These are phyloP conservation scores for Vigna radiata DNA, from an alignment of 306 rosid species.

Conservation along the genomic window DNA sequence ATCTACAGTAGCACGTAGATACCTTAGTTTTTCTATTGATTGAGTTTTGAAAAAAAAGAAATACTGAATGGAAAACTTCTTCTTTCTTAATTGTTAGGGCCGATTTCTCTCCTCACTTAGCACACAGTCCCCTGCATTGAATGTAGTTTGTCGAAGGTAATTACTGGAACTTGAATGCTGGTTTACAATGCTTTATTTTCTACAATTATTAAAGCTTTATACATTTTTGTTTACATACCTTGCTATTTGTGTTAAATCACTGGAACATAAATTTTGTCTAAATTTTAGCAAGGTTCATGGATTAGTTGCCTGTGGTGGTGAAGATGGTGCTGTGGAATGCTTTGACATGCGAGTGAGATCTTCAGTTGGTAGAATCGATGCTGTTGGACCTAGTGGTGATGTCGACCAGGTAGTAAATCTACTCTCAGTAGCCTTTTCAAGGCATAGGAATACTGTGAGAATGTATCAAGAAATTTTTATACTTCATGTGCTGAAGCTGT, in stretches of 20 bases:
- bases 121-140: constrained; percentile 86
- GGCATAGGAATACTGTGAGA: constrained; percentile 9
- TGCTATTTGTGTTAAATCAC: constrained; percentile 30
- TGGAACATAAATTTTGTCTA: constrained; percentile 35
- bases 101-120: constrained; percentile 80
- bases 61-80: constrained; percentile 9
- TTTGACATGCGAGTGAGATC: constrained; percentile 84
- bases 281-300: constrained; percentile 89
- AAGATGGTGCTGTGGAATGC: constrained; percentile 95
- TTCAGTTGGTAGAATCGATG: constrained; percentile 91
- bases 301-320: constrained; percentile 95
- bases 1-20: constrained; percentile 4
- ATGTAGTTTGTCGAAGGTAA: constrained; percentile 91
- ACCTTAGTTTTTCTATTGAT: constrained; percentile 27
- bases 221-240: constrained; percentile 11
- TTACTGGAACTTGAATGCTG: constrained; percentile 38
- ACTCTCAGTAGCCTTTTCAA: constrained; percentile 20
- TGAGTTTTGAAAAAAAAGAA: constrained; percentile 1
- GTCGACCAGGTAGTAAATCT: constrained; percentile 65
- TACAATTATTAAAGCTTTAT: constrained; percentile 36
- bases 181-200: constrained; percentile 41
- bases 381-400: constrained; percentile 80
- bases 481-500: constrained; percentile 21
- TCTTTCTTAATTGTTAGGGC: constrained; percentile 63
- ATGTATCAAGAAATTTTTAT: constrained; percentile 16